Conservation (phyloP, 768 basidiomycete species). For the Trametes coccinea region DNA sequence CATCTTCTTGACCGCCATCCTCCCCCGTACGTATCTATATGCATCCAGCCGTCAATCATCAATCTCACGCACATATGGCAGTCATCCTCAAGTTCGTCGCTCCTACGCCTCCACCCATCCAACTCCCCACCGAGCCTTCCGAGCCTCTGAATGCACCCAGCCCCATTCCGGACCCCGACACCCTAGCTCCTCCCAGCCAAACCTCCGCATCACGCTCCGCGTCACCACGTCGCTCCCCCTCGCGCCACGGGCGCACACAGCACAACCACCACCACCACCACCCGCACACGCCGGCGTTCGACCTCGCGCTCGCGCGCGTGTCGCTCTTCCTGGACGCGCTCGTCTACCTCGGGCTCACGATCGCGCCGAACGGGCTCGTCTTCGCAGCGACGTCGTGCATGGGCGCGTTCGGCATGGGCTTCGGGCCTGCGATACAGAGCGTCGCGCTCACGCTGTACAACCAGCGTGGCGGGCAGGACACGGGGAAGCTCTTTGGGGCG, state of each 20-base stretch:
- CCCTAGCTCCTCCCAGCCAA: too few species aligned
- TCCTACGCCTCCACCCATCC: conserved; percentile 36
- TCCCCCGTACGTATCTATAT: conserved; percentile 53
- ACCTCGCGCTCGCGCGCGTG: conserved; percentile 64
- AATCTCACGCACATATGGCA: conserved; percentile 28
- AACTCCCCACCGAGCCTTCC: conserved; percentile 26
- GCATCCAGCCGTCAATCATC: background rate
- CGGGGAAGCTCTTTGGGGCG: conserved; percentile 79
- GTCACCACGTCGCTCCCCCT: conserved; percentile 8
- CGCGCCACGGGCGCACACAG: background rate
- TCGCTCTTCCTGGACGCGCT: conserved; percentile 61
- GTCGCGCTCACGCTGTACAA: conserved; percentile 69
- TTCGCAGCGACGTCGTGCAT: conserved; percentile 56
- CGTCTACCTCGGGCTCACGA: conserved; percentile 47
- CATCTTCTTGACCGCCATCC: conserved; percentile 50
- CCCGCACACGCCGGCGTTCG: conserved; percentile 53
- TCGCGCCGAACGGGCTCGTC: conserved; percentile 44
- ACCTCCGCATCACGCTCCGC: background rate
- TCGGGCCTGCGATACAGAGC: conserved; percentile 67
- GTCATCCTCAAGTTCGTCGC: conserved; percentile 58
- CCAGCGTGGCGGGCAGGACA: conserved; percentile 56
- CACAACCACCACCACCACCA: conserved; percentile 9
- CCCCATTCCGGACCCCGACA: background rate
- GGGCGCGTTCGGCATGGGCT: conserved; percentile 60
- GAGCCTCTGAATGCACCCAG: conserved; percentile 26